Base-by-base conservation (phyloP, 805 yeast species). In the Yarrowia sp. region DNA sequence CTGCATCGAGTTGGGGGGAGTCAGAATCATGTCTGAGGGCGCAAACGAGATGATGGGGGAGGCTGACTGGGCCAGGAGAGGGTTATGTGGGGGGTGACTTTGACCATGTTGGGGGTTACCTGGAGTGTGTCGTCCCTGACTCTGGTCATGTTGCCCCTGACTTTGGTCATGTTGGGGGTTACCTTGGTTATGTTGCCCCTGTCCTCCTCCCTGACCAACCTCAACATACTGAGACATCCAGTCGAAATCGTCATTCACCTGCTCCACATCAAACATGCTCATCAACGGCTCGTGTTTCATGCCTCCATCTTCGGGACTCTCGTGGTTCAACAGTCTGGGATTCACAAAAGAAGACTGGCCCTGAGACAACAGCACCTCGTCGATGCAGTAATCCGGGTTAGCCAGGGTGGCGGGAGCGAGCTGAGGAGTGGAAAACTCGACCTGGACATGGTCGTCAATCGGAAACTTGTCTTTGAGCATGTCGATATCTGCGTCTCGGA, bases 351-450 rank as follows among this genome's bases (percentile, higher is more conserved):
- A 33, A 19, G 61, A 50, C 50, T 64, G 67, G 10, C 60, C 67
- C 60, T 49, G 58, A 7, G 49, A 42, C 50, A 64, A 2, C 58
- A 64, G 20, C n/a, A 64, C 58, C 67, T 64, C 67, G 43, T 64
- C 67, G n/a, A 64, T 49, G 33, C 60, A 64, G 24, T 50, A 60
- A n/a, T 56, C 36, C 14, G 53, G 61, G 36, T 66, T 46, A 36
- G 79, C 82, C 17, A 79, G 69, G 0, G 79, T 85, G 19, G 79
- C 78, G 1, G 89, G 87, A 13, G 81, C 73, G 53, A 86, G 73
- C 75, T 91, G 96, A 2, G 97, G 97, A 0, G 96, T 89, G 0
- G 96, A 86, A 74, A 90, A 91, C 1, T 88, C 90, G 33, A 89
- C 92, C 73, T 89, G 92, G 52, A 83, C 83, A 1, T 93, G 92